phyloP scores from a whole-genome alignment of 2,329 filamentous ascomycete species.

The Claviceps humidiphila region DNA sequence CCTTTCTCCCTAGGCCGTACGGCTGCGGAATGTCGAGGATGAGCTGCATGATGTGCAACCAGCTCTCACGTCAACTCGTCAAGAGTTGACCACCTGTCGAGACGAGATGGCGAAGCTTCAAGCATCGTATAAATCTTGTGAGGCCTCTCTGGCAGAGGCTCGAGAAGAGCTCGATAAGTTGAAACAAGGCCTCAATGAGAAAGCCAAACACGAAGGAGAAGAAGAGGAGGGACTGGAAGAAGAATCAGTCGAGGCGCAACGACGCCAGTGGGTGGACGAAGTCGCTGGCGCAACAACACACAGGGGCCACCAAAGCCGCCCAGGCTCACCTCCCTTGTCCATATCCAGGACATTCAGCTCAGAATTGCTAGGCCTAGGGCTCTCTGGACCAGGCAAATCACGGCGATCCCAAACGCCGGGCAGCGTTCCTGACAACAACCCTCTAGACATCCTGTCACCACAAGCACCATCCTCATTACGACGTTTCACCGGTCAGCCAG shows the following conservation, averaged over 20 bases:
- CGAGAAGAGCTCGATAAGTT: slow-evolving; percentile 38
- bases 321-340: slow-evolving; percentile 40
- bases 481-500: slow-evolving; percentile 38
- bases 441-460: slow-evolving; percentile 25
- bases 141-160: slow-evolving; percentile 48
- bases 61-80: slow-evolving; percentile 49
- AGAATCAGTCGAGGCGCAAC: slow-evolving; percentile 26
- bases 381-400: slow-evolving; percentile 25
- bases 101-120: slow-evolving; percentile 48
- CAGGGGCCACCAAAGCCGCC: slow-evolving; percentile 33
- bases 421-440: slow-evolving; percentile 30
- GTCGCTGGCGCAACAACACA: slow-evolving; percentile 25
- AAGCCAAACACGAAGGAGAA: background rate
- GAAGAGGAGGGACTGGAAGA: slow-evolving; percentile 4
- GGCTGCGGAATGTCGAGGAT: slow-evolving; percentile 59
- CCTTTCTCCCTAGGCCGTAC: slow-evolving; percentile 36
- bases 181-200: slow-evolving; percentile 15
- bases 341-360: slow-evolving; percentile 40
- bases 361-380: slow-evolving; percentile 30
- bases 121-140: slow-evolving; percentile 49
- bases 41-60: slow-evolving; percentile 62
- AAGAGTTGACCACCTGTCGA: slow-evolving; percentile 48
- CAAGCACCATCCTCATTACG: slow-evolving; percentile 12
- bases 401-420: slow-evolving; percentile 29
- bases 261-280: slow-evolving; percentile 22